Conservation (phyloP, 306 rosid species). For the Fragaria iinumae region DNA sequence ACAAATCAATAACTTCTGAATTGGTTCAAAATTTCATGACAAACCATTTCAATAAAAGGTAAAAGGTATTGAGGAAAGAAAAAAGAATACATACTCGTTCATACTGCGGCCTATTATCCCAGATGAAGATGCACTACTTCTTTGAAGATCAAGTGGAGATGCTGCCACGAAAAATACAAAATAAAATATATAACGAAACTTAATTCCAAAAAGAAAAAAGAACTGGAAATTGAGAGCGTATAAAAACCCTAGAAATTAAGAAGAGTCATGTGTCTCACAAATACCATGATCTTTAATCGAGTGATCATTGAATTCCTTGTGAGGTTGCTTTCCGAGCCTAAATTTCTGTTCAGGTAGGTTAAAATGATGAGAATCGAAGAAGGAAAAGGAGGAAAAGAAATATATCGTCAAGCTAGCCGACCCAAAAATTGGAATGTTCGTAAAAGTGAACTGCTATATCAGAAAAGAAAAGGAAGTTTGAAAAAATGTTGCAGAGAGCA, state of each 20-base stretch:
- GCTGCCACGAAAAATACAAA: constrained; percentile 47
- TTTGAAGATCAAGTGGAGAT: constrained; percentile 79
- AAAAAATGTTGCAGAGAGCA: constrained; percentile 29
- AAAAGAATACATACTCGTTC: constrained; percentile 67
- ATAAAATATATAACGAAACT: constrained; percentile 8
- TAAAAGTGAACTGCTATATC: not conserved
- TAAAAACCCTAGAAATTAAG: constrained; percentile 52
- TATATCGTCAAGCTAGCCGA: constrained; percentile 19
- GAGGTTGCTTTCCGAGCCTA: constrained; percentile 99
- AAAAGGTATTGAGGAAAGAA: constrained; percentile 4
- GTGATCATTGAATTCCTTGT: constrained; percentile 97
- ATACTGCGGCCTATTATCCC: constrained; percentile 83
- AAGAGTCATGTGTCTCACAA: constrained; percentile 57
- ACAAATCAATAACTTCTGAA: not conserved
- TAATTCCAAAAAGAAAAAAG: not conserved
- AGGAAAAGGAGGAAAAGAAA: constrained; percentile 1
- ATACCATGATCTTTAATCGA: constrained; percentile 82
- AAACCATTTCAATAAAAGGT: not conserved
- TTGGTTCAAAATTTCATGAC: not conserved
- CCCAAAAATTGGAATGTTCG: constrained; percentile 9
- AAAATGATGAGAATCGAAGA: constrained; percentile 26
- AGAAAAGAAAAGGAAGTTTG: constrained; percentile 31
- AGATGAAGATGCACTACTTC: constrained; percentile 82
- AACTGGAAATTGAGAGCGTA: not conserved
- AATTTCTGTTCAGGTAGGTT: constrained; percentile 56